These are phyloP conservation scores for Lignosus rhinocerotis DNA, from an alignment of 1,284 basidiomycete species.

Conservation along the genomic window DNA sequence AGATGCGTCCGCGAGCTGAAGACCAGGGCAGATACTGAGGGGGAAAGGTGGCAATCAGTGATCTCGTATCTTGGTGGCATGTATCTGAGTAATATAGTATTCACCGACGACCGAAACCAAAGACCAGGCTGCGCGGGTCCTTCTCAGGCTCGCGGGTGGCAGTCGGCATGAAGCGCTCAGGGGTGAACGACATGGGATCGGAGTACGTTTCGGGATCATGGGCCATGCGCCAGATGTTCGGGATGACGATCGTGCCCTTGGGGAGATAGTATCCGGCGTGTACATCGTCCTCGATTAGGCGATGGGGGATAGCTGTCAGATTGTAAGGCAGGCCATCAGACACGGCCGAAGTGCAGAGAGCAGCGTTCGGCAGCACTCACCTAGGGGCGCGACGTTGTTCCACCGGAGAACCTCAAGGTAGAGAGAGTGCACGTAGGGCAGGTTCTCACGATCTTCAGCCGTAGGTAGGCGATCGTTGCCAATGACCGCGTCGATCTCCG, in stretches of 20 bases:
- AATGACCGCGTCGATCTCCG: conserved; percentile 34
- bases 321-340: not conserved
- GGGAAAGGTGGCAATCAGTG: not conserved
- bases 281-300: conserved; percentile 30
- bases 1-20: conserved; percentile 35
- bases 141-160: conserved; percentile 22
- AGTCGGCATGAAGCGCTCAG: conserved; percentile 30
- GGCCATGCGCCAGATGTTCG: conserved; percentile 33
- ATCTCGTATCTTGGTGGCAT: too few species aligned
- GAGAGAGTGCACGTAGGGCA: conserved; percentile 36
- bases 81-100: not conserved
- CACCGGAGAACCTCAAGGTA: conserved; percentile 34
- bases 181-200: conserved; percentile 32
- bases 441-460: conserved; percentile 31
- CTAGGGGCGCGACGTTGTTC: conserved; percentile 31
- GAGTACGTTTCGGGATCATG: conserved; percentile 31
- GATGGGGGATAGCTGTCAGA: conserved; percentile 28
- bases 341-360: not conserved
- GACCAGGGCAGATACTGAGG: conserved; percentile 25
- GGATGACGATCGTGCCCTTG: conserved; percentile 31
- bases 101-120: conserved; percentile 34
- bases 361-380: conserved; percentile 11
- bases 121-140: conserved; percentile 28
- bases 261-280: conserved; percentile 33
- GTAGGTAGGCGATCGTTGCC: conserved; percentile 33